Base-by-base conservation (phyloP, 768 basidiomycete species). In the Leccinum variicolor region DNA sequence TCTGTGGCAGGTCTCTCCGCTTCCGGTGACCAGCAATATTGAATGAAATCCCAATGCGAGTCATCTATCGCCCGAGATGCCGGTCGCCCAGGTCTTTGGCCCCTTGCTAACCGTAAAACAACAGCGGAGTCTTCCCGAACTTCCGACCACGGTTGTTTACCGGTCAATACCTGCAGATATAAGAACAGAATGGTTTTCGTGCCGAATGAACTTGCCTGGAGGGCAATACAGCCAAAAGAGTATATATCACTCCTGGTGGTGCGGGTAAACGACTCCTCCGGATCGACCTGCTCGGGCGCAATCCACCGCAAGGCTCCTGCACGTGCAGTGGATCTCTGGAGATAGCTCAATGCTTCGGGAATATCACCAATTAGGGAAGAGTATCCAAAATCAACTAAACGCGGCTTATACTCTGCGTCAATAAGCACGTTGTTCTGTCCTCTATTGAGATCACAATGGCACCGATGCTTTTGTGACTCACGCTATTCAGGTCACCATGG, bases 381-480 rank as follows among this genome's bases (percentile, higher is more conserved):
- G 15, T 47, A 47, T 47, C 46, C 46, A 15, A 25, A 25, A 25
- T 25, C 25, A 25, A 25, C 25, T 25, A 25, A 4, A 25, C 25
- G 25, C 4, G 25, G 25, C 25, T 25, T 25, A 25, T 25, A 48
- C 1, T 31, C 21, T 13, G 13, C 49, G n/a, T 50, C 55, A 15
- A 56, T 36, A 33, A 56, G 55, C 26, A 56, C 55, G 11, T 56
- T 56, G 9, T 56, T 51, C 55, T 56, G 19, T 28, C 13, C 5
- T 23, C 3, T 4, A 15, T 15, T 51, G 23, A 31, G 41, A 29
- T 25, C 14, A 26, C 6, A 4, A 23, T 23, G 4, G 41, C 4
- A 23, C 17, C 9, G 19, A 45, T n/a, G 8, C 21, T 45, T 45
- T 45, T 19, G 9, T 19, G 9, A 10, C 19, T 49, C 26, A 29